Conservation (phyloP, 768 basidiomycete species). For the Tubosaeta brunneosetosa region DNA sequence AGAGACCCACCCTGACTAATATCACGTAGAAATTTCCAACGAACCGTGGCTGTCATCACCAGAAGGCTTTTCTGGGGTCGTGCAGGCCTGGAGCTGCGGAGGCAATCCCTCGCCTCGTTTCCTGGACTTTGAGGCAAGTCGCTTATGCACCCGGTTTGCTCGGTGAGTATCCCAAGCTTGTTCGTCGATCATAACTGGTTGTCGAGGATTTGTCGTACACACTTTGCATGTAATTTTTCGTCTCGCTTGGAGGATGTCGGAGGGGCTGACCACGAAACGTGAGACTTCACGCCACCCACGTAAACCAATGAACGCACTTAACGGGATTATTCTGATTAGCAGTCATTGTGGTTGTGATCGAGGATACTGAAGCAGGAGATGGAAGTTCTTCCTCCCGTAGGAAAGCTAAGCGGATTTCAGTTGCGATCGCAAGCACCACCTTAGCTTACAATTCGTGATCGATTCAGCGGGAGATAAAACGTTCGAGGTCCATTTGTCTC, state of each 20-base stretch:
- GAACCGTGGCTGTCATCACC: background rate
- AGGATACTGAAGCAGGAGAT: constrained; percentile 53
- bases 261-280: constrained; percentile 44
- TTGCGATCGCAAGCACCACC: background rate
- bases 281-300: constrained; percentile 4
- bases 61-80: constrained; percentile 1
- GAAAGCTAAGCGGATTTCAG: constrained; percentile 41
- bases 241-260: constrained; percentile 48
- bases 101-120: constrained; percentile 6
- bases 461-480: constrained; percentile 49
- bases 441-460: constrained; percentile 44
- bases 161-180: constrained; percentile 53
- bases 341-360: constrained; percentile 50
- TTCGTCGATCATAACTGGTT: constrained; percentile 63
- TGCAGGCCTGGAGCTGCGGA: background rate
- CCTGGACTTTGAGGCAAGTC: constrained; percentile 34
- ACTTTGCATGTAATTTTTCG: constrained; percentile 54
- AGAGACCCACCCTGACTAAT: constrained; percentile 7
- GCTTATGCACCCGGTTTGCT: constrained; percentile 51
- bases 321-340: constrained; percentile 39
- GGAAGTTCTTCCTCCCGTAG: constrained; percentile 45
- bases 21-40: constrained; percentile 8
- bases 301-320: constrained; percentile 34
- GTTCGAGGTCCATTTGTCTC: constrained; percentile 52
- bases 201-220: constrained; percentile 54